Percentiles rank a stretch among this genome's conserved stretches.
phyloP scores from a whole-genome alignment of 1,284 basidiomycete species.

The Heterobasidion annosum region DNA sequence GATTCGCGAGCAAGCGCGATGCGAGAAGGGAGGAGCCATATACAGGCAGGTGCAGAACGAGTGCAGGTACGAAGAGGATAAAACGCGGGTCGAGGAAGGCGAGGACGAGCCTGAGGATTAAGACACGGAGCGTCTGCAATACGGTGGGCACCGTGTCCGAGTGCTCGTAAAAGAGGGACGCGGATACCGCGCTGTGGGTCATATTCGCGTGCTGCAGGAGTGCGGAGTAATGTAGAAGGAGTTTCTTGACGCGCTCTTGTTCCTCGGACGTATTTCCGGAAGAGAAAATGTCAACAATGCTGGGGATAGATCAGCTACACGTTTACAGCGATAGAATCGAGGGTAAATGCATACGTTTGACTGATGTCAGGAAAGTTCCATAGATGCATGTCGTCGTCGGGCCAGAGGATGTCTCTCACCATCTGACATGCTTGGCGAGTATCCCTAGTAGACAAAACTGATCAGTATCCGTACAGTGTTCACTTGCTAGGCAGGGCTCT shows the following conservation, averaged over 20 bases:
- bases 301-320: not conserved
- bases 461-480: not conserved
- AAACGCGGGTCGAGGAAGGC: slow-evolving; percentile 4
- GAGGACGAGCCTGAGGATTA: not conserved
- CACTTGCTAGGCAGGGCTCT: not conserved
- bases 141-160: not conserved
- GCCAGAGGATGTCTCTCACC: too few species aligned
- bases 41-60: slow-evolving; percentile 2
- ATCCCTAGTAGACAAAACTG: not conserved
- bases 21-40: slow-evolving; percentile 4
- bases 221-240: slow-evolving; percentile 50
- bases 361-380: too few species aligned
- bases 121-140: not conserved
- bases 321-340: too few species aligned
- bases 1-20: not conserved
- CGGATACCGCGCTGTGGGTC: slow-evolving; percentile 39
- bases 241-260: slow-evolving; percentile 2
- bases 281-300: slow-evolving; percentile 6
- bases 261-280: slow-evolving; percentile 4
- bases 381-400: too few species aligned
- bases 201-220: slow-evolving; percentile 49
- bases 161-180: slow-evolving; percentile 1
- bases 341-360: not conserved
- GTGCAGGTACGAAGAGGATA: slow-evolving; percentile 4
- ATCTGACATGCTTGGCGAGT: too few species aligned